phyloP scores from a whole-genome alignment of 2,329 filamentous ascomycete genomes.

The Tolypocladium pustulatum region DNA sequence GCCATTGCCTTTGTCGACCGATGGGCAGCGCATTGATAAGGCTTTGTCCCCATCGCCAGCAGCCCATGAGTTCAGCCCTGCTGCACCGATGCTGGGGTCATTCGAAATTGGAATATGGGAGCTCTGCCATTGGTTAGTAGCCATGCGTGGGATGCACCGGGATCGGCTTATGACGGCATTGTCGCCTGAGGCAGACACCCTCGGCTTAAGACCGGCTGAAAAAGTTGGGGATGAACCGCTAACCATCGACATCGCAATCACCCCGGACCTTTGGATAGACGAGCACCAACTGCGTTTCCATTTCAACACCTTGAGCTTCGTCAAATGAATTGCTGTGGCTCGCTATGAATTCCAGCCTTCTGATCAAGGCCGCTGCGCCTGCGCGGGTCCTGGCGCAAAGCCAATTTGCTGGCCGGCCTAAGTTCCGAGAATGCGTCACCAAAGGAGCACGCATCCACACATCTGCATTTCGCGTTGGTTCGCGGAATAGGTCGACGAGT shows the following conservation, averaged over 20 bases:
- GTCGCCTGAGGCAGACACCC: conserved; percentile 15
- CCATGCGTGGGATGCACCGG: background rate
- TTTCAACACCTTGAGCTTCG: background rate
- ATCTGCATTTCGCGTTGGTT: conserved; percentile 10
- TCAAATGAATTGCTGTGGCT: conserved; percentile 17
- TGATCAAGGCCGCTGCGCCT: conserved; percentile 35
- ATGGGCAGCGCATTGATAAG: too few relatives aligned
- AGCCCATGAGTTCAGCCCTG: too few relatives aligned
- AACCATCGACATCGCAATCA: conserved; percentile 1
- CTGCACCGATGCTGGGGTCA: background rate
- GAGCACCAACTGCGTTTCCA: background rate
- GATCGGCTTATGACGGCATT: conserved; percentile 19
- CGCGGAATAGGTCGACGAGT: conserved; percentile 9
- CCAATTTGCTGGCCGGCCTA: conserved; percentile 27
- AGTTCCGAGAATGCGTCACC: conserved; percentile 27
- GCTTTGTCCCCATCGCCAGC: too few relatives aligned
- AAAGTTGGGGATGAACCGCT: conserved; percentile 6
- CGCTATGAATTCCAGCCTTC: conserved; percentile 36
- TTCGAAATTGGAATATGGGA: background rate
- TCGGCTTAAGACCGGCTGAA: conserved; percentile 18
- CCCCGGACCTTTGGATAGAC: background rate
- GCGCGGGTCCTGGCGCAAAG: conserved; percentile 34
- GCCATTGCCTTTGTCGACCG: too few relatives aligned
- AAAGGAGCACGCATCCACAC: conserved; percentile 26
- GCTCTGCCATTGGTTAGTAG: background rate